Evolutionary conservation across 306 rosid genomes (phyloP).

Genomic region (Lagenaria siceraria): DNA sequence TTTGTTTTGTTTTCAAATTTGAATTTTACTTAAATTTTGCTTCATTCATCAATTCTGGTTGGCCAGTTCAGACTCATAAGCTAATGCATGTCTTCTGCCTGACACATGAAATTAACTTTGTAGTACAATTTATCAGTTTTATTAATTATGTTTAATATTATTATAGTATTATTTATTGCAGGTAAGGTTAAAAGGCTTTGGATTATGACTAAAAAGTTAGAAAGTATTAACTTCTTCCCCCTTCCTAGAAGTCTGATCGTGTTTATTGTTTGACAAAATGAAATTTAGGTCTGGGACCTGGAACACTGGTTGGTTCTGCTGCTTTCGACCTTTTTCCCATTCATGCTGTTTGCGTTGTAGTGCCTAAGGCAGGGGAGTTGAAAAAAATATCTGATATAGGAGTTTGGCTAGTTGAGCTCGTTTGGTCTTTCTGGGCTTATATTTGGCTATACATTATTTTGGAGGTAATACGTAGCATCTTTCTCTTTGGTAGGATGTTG

Average conservation of each 20-base stretch:
- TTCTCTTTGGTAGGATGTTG: constrained; percentile 7
- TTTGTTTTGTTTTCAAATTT: neutral
- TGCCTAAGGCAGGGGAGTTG: constrained; percentile 79
- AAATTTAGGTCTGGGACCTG: constrained; percentile 88
- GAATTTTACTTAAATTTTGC: neutral
- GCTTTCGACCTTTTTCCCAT: constrained; percentile 97
- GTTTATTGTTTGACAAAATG: constrained; percentile 5
- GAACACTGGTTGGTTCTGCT: constrained; percentile 96
- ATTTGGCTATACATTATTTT: constrained; percentile 86
- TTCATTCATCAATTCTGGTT: neutral
- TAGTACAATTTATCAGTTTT: neutral
- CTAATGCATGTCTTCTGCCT: neutral
- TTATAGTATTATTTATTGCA: too few species aligned
- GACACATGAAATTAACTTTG: neutral
- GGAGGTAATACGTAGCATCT: constrained; percentile 43
- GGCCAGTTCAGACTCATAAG: neutral
- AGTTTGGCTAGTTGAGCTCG: constrained; percentile 91
- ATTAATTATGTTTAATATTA: too few species aligned
- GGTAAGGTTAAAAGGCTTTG: neutral
- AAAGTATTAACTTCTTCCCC: neutral
- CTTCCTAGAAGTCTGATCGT: neutral
- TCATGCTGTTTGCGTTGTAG: constrained; percentile 84
- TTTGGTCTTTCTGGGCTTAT: constrained; percentile 99
- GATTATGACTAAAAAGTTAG: neutral
- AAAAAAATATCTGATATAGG: constrained; percentile 89